phyloP scores from a whole-genome alignment of 2,329 filamentous ascomycete species.

The Nannizziopsis arthrosporioides region DNA sequence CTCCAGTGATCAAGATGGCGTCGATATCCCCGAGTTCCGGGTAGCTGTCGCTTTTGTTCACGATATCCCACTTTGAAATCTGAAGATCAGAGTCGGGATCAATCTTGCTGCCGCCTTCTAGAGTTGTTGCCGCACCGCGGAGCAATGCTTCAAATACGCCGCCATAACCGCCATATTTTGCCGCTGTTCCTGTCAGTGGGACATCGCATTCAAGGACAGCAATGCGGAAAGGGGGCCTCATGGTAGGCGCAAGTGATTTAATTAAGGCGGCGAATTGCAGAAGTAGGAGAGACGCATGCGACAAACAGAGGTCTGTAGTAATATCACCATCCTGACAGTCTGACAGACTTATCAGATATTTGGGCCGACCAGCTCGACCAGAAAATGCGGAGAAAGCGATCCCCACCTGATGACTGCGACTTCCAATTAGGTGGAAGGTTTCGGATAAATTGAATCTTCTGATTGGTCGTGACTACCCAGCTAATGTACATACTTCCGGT shows the following conservation, averaged over 20 bases:
- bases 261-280: conserved; percentile 1
- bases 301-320: too few species aligned
- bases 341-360: too few species aligned
- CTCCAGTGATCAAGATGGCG: conserved; percentile 69
- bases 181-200: conserved; percentile 52
- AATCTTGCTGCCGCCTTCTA: conserved; percentile 26
- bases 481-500: background rate
- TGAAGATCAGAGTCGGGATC: conserved; percentile 37
- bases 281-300: too few species aligned
- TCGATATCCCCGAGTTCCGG: conserved; percentile 64
- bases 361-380: too few species aligned
- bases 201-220: conserved; percentile 83
- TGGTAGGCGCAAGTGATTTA: conserved; percentile 9
- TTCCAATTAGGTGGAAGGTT: too few species aligned
- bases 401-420: too few species aligned
- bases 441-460: background rate
- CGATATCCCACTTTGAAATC: conserved; percentile 59
- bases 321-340: too few species aligned
- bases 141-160: conserved; percentile 57
- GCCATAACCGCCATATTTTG: conserved; percentile 60
- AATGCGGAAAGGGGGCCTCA: conserved; percentile 52
- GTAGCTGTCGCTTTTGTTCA: conserved; percentile 53
- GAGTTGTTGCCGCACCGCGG: conserved; percentile 40
- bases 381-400: too few species aligned
- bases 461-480: conserved; percentile 1